Conservation (phyloP, 352 stramenopile species). For the Thraustochytrium striatum region DNA sequence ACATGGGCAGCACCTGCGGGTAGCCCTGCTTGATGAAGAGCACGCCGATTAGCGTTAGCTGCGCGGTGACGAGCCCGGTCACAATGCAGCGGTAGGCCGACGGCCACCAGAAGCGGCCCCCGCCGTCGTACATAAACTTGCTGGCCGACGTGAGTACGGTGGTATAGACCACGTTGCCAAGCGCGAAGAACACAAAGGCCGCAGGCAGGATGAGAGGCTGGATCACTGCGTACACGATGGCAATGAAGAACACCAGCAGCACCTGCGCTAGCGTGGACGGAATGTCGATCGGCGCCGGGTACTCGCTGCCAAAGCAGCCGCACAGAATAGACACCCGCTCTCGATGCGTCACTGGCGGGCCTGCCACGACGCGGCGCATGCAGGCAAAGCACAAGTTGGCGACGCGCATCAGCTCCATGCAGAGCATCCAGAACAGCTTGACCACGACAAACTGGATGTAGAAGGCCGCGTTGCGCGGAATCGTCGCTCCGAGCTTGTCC, state of each 20-base stretch:
- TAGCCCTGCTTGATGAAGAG: conserved; percentile 39
- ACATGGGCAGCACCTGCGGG: conserved; percentile 1
- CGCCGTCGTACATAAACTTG: conserved; percentile 48
- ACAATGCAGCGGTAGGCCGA: conserved; percentile 43
- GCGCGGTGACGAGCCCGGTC: conserved; percentile 14
- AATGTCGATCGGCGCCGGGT: conserved; percentile 21
- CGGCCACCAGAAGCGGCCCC: conserved; percentile 42
- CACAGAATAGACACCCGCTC: conserved; percentile 25
- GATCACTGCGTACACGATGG: conserved; percentile 43
- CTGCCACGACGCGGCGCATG: conserved; percentile 24
- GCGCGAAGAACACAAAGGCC: conserved; percentile 41
- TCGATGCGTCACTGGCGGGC: background rate
- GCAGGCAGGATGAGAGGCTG: conserved; percentile 42
- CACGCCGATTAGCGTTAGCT: conserved; percentile 47
- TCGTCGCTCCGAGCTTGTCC: conserved; percentile 20
- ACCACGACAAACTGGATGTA: conserved; percentile 45
- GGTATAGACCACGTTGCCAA: conserved; percentile 36
- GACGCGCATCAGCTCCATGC: conserved; percentile 43
- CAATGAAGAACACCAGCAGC: conserved; percentile 47
- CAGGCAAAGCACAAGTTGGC: conserved; percentile 18
- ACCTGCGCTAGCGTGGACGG: conserved; percentile 29
- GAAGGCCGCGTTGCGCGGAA: conserved; percentile 44
- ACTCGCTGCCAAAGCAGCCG: conserved; percentile 26
- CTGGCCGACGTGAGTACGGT: conserved; percentile 10
- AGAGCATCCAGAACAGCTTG: conserved; percentile 49